A percentile compares a stretch with the other conserved stretches of the same genome.
These are phyloP conservation scores for Verticillium dahliae DNA, from an alignment of 2,329 filamentous ascomycete species.

Conservation along the genomic window DNA sequence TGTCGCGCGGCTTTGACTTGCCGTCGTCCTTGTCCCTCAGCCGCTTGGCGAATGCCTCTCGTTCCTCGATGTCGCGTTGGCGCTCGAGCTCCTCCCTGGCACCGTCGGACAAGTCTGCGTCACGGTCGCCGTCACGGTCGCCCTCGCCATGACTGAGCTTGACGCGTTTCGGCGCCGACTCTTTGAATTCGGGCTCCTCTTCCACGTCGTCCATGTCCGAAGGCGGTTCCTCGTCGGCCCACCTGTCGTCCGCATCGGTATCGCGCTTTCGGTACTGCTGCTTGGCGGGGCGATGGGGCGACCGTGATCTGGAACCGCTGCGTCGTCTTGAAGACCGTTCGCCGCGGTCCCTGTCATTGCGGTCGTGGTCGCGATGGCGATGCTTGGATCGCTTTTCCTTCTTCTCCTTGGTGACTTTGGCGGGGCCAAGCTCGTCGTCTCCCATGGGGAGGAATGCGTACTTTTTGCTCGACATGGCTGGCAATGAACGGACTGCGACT, in stretches of 20 bases:
- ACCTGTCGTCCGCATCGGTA: conserved; percentile 55
- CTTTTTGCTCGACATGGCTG: conserved; percentile 34
- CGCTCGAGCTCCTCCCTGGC: conserved; percentile 51
- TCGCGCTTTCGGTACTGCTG: conserved; percentile 35
- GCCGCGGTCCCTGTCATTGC: conserved; percentile 2
- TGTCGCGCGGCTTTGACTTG: conserved; percentile 61
- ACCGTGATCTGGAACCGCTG: conserved; percentile 20
- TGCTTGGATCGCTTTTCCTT: conserved; percentile 13
- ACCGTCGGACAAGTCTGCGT: conserved; percentile 52
- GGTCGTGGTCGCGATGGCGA: conserved; percentile 23
- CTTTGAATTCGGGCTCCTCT: conserved; percentile 54
- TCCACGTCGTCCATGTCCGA: conserved; percentile 36
- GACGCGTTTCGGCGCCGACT: conserved; percentile 65
- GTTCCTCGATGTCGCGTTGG: conserved; percentile 64
- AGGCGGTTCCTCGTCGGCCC: conserved; percentile 68
- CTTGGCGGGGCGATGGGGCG: conserved; percentile 29
- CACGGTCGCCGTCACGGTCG: conserved; percentile 9
- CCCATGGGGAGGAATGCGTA: conserved; percentile 65
- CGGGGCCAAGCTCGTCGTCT: conserved; percentile 51
- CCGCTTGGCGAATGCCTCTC: conserved; percentile 73
- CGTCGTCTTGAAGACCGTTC: conserved; percentile 18
- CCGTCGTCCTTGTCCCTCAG: conserved; percentile 65
- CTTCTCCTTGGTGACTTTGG: conserved; percentile 29
- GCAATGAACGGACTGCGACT: conserved; percentile 14
- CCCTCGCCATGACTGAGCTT: conserved; percentile 54